Evolutionary conservation across 768 basidiomycete species (phyloP), one percentile per base, ranked within the genome.

Genomic region (Rhizopogon sp.): DNA sequence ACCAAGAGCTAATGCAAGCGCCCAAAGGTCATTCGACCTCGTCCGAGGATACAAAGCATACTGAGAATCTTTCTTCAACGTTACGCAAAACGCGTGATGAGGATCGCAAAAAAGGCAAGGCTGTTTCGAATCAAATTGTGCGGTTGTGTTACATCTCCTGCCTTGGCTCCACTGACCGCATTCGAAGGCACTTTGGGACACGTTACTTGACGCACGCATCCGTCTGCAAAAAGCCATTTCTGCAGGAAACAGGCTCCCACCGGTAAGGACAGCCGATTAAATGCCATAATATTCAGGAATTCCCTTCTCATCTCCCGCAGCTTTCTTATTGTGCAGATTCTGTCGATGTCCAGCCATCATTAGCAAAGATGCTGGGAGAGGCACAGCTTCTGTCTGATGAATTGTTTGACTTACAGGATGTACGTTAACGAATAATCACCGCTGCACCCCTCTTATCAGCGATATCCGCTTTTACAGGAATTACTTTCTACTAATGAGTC

Each of bases 201-300:
- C 79, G 5, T 76, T 98, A 39, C 77, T 98, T 29, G 91, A 97
- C 66, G 83, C 90, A n/a, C 83, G 96, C 37, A 98, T 98, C 67
- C 85, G 85, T 25, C 70, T 97, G 43, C 96, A 98, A 72, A 98
- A 94, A 73, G 80, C 86, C 22, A 75, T 84, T 43, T 63, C 75
- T 1, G 74, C 85, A 10, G 77, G 84, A 6, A 90, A 92, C 63
- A 73, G 73, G 47, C 75, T 97, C 6, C 87, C 90, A 35, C 64
- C 60, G 35, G 91, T 87, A 64, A 60, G 84, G 71, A 35, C 13
- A 49, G 33, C 5, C 43, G 39, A 6, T 56, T 45, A 45, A 25
- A 39, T 57, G 22, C 10, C 22, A 46, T 39, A 45, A 41, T 33
- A 40, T 51, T n/a, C 46, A 37, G 8, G 29, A 42, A 43, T 31